A percentile compares a stretch with the other conserved stretches of the same genome.
These are phyloP conservation scores for Fragaria vesca DNA, from an alignment of 306 rosid species.

Conservation along the genomic window DNA sequence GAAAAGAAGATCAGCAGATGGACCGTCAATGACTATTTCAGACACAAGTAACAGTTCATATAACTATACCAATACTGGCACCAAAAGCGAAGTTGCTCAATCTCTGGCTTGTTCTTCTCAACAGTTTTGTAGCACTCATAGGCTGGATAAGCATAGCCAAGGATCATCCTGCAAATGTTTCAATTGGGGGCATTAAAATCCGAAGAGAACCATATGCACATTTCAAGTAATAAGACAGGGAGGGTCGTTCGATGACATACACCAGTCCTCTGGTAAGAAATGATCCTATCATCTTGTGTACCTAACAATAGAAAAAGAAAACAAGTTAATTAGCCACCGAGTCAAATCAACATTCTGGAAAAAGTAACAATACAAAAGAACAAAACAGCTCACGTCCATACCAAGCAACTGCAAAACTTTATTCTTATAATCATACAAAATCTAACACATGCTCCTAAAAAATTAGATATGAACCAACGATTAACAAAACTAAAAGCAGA, in stretches of 20 bases:
- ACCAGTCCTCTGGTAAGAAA: conserved; percentile 78
- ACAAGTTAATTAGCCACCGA: conserved; percentile 15
- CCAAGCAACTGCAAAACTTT: conserved; percentile 10
- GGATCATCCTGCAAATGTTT: conserved; percentile 60
- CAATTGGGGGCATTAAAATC: neutral
- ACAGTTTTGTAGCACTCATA: conserved; percentile 90
- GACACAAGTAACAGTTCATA: conserved; percentile 4
- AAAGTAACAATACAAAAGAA: neutral
- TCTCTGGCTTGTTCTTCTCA: conserved; percentile 75
- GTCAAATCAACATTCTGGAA: conserved; percentile 17
- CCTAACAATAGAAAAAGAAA: conserved; percentile 38
- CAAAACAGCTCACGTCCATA: conserved; percentile 1
- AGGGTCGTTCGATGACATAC: conserved; percentile 43
- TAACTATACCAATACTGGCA: conserved; percentile 81
- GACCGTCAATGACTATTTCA: neutral
- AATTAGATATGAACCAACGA: neutral
- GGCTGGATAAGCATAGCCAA: conserved; percentile 94
- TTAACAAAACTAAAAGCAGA: neutral
- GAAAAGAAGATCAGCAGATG: neutral
- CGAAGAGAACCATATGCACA: conserved; percentile 2
- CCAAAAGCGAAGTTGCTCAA: conserved; percentile 87
- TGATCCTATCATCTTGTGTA: conserved; percentile 77
- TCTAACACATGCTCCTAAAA: neutral
- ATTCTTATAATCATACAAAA: neutral
- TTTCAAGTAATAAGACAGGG: conserved; percentile 1